Percentiles rank a stretch among this genome's conserved stretches.
phyloP scores from a whole-genome alignment of 129 eudicot genomes.

The Glebionis coronaria region DNA sequence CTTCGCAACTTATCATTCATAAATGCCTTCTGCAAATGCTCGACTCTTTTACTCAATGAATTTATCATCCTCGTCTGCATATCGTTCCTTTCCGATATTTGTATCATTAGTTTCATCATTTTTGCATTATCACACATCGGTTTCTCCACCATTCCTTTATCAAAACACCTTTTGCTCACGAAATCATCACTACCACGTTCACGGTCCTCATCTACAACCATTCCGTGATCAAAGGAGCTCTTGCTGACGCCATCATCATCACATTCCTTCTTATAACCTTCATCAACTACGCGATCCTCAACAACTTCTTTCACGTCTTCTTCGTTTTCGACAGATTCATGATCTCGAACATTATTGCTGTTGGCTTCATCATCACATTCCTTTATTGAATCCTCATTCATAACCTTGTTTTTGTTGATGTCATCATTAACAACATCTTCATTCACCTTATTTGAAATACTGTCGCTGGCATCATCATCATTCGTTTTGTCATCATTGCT shows the following conservation, averaged over 20 bases:
- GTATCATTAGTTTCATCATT: constrained; percentile 40
- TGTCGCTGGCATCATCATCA: too few relatives aligned
- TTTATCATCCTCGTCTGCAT: constrained; percentile 36
- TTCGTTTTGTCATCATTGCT: neutral
- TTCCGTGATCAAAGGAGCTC: neutral
- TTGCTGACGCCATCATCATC: neutral
- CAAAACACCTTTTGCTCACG: constrained; percentile 13
- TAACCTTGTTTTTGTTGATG: neutral
- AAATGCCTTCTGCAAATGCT: constrained; percentile 46
- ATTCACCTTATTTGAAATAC: too few relatives aligned
- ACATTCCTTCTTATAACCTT: neutral
- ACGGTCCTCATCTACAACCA: too few relatives aligned
- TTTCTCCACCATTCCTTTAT: constrained; percentile 29
- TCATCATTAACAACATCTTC: neutral
- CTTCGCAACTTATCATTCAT: constrained; percentile 31
- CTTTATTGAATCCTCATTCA: neutral
- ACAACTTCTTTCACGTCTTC: too few relatives aligned
- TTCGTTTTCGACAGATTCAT: too few relatives aligned
- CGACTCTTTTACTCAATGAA: constrained; percentile 39
- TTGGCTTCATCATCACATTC: too few relatives aligned
- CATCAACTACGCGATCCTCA: too few relatives aligned
- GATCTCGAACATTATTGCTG: too few relatives aligned
- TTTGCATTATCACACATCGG: constrained; percentile 42
- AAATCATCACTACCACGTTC: too few relatives aligned
- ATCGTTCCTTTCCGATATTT: constrained; percentile 41